A percentile compares a stretch with the other conserved stretches of the same genome.
Evolutionary conservation across 2,329 filamentous ascomycete species (phyloP).

Genomic region (Sphaerostilbella broomeana): DNA sequence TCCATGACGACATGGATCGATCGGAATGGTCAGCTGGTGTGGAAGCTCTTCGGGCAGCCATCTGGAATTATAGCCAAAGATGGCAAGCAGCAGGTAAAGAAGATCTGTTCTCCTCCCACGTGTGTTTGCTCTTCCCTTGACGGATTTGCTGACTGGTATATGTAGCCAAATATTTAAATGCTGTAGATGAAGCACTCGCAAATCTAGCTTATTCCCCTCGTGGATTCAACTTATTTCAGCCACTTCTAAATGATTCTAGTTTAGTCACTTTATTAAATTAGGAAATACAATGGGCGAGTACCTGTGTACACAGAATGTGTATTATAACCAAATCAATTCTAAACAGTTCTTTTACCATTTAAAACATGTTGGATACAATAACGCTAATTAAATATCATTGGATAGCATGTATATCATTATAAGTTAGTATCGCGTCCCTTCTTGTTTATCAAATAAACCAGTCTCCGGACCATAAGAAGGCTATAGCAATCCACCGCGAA

Average conservation of each 20-base stretch:
- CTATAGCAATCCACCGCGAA: too few relatives aligned
- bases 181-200: neutral
- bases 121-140: too few relatives aligned
- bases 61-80: constrained; percentile 6
- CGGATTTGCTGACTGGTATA: neutral
- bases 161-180: constrained; percentile 2
- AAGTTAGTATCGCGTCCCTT: too few relatives aligned
- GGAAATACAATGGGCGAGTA: too few relatives aligned
- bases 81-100: constrained; percentile 8
- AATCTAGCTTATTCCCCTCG: constrained; percentile 1
- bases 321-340: too few relatives aligned
- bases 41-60: constrained; percentile 7
- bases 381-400: too few relatives aligned
- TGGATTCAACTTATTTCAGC: constrained; percentile 1
- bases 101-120: neutral
- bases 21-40: constrained; percentile 1
- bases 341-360: too few relatives aligned
- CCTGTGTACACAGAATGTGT: too few relatives aligned
- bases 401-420: too few relatives aligned
- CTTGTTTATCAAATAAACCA: too few relatives aligned
- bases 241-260: constrained; percentile 7
- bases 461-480: too few relatives aligned
- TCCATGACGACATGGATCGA: constrained; percentile 6
- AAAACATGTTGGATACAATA: too few relatives aligned
- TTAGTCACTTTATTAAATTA: constrained; percentile 3